Evolutionary conservation across 2,329 filamentous ascomycete genomes (phyloP).

Genomic region (Exophiala bonariae): DNA sequence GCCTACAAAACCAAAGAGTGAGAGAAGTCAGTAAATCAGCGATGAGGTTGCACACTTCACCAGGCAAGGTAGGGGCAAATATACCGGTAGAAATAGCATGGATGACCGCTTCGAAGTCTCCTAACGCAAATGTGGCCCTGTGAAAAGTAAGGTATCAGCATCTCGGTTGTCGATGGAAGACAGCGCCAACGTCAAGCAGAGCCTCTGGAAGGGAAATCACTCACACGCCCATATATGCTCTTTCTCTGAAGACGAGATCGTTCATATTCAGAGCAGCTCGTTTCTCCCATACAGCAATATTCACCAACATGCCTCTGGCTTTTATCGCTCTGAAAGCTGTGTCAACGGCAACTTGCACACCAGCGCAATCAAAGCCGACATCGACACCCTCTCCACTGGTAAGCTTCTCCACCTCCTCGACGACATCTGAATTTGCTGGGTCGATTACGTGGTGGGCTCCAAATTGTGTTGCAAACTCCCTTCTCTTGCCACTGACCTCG

Average conservation of each 20-base stretch:
- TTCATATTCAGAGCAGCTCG: conserved; percentile 48
- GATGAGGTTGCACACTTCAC: background rate
- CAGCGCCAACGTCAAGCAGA: no score
- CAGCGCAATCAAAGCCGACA: conserved; percentile 53
- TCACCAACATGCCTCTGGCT: conserved; percentile 52
- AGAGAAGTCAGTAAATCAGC: conserved; percentile 26
- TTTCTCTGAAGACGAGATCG: conserved; percentile 52
- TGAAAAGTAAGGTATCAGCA: background rate
- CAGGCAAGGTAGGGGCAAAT: background rate
- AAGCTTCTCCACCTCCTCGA: background rate
- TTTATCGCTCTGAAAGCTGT: conserved; percentile 48
- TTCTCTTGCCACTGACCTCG: conserved; percentile 39
- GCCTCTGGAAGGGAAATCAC: conserved; percentile 2
- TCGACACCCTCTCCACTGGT: conserved; percentile 41
- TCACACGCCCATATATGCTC: conserved; percentile 47
- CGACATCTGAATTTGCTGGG: conserved; percentile 30
- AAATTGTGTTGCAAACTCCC: conserved; percentile 50
- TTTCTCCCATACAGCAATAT: conserved; percentile 58
- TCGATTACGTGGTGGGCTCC: conserved; percentile 53
- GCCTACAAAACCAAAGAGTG: conserved; percentile 21
- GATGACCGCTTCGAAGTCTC: conserved; percentile 51
- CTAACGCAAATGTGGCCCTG: conserved; percentile 40
- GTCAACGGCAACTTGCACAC: conserved; percentile 52
- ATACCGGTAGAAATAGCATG: conserved; percentile 38
- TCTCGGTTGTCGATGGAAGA: no score